phyloP scores from a whole-genome alignment of 495 filamentous ascomycete genomes.

The Jackrogersella multiformis region DNA sequence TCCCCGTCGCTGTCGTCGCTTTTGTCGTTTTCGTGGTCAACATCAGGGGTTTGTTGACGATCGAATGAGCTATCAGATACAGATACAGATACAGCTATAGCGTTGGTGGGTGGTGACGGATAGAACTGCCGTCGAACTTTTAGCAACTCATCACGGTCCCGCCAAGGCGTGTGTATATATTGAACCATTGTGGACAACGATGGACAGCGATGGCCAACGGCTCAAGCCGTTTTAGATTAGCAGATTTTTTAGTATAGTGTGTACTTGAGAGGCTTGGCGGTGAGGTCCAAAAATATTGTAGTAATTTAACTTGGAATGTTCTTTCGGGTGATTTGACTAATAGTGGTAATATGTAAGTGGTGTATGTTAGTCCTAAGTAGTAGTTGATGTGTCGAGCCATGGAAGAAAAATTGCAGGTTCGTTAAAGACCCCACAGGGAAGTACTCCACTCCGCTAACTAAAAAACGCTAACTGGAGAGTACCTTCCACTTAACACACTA shows the following conservation, averaged over 20 bases:
- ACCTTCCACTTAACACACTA: not conserved
- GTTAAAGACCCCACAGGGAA: slow-evolving; percentile 17
- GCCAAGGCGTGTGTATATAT: slow-evolving; percentile 84
- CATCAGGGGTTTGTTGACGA: slow-evolving; percentile 4
- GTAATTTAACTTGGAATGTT: slow-evolving; percentile 18
- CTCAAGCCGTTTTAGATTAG: not conserved
- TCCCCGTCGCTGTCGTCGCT: slow-evolving; percentile 23
- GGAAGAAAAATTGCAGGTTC: slow-evolving; percentile 6
- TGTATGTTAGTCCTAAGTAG: too few species aligned
- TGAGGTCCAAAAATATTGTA: too few species aligned
- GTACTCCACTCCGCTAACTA: slow-evolving; percentile 2
- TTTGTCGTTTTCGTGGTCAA: slow-evolving; percentile 19
- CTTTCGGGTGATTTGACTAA: slow-evolving; percentile 2
- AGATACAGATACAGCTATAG: too few species aligned
- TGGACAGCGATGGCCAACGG: not conserved
- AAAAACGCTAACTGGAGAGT: not conserved
- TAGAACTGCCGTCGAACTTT: slow-evolving; percentile 74
- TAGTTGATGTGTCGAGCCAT: not conserved
- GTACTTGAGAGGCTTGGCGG: too few species aligned
- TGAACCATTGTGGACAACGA: slow-evolving; percentile 65
- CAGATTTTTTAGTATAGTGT: not conserved
- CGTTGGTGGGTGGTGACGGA: slow-evolving; percentile 44
- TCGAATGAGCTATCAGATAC: not conserved
- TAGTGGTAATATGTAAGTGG: too few species aligned
- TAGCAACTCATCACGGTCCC: slow-evolving; percentile 70